Percentiles rank a stretch among this genome's conserved stretches.
phyloP scores from a whole-genome alignment of 129 eudicot species.

The Artemisia argyi region DNA sequence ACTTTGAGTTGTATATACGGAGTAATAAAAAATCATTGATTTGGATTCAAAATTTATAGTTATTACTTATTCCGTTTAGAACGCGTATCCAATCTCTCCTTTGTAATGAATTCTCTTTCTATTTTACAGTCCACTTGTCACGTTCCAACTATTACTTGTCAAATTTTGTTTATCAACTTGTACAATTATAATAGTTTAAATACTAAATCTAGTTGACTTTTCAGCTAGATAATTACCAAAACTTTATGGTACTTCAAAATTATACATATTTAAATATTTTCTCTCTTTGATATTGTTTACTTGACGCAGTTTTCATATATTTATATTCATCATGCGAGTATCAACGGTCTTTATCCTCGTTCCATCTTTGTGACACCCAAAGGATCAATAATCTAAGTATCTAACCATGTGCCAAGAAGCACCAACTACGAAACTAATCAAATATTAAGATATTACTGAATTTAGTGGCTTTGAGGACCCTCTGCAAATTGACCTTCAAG shows the following conservation, averaged over 20 bases:
- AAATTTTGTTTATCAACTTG: slow-evolving; percentile 19
- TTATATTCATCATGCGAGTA: slow-evolving; percentile 1
- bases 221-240: neutral
- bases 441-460: slow-evolving; percentile 2
- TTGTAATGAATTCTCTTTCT: neutral
- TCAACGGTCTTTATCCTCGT: neutral
- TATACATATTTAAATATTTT: neutral
- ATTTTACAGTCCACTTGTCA: slow-evolving; percentile 27
- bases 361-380: neutral
- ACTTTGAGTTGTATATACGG: too few species aligned
- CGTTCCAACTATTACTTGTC: neutral
- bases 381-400: slow-evolving; percentile 7
- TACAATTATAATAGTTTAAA: neutral
- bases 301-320: neutral
- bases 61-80: neutral
- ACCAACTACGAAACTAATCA: neutral
- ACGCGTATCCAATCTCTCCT: slow-evolving; percentile 4
- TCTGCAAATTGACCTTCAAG: neutral
- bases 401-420: slow-evolving; percentile 7
- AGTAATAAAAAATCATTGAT: too few species aligned
- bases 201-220: slow-evolving; percentile 8
- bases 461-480: neutral
- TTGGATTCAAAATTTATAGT: too few species aligned
- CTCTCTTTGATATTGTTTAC: neutral
- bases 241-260: neutral